These are phyloP conservation scores for Kitagawia praeruptora DNA, from an alignment of 129 eudicot species.

Conservation along the genomic window DNA sequence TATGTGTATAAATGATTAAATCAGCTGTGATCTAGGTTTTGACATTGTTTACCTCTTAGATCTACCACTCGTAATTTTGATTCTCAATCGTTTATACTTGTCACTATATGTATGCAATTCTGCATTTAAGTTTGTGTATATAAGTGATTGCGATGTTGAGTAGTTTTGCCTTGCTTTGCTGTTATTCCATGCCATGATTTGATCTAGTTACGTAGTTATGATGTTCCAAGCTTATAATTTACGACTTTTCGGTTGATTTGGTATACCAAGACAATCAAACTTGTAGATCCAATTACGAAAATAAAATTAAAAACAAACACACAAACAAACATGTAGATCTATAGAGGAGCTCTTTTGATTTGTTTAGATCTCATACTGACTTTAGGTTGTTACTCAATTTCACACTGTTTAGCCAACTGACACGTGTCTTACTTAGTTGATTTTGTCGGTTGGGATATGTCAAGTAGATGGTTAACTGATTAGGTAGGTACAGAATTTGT, in stretches of 20 bases:
- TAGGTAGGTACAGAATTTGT: background rate
- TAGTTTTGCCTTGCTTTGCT: background rate
- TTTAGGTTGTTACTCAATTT: background rate
- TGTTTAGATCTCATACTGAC: constrained; percentile 20
- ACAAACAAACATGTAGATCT: constrained; percentile 27
- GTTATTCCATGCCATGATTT: background rate
- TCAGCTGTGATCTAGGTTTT: background rate
- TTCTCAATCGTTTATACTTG: background rate
- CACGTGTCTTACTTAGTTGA: background rate
- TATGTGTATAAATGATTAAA: background rate
- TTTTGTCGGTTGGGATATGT: background rate
- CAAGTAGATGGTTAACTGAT: background rate
- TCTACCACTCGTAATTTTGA: background rate
- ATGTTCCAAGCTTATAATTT: background rate
- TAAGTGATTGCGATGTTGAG: too few species aligned
- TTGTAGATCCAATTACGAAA: background rate
- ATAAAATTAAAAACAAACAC: background rate
- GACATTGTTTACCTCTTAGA: background rate
- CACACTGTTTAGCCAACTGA: background rate
- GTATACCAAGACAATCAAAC: constrained; percentile 13
- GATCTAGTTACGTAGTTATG: background rate
- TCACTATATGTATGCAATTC: too few species aligned
- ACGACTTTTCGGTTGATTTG: constrained; percentile 13
- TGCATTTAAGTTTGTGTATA: too few species aligned
- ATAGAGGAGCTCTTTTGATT: constrained; percentile 8